Base-by-base conservation (phyloP, 1,284 basidiomycete genomes). In the Veloboletus limbatus region DNA sequence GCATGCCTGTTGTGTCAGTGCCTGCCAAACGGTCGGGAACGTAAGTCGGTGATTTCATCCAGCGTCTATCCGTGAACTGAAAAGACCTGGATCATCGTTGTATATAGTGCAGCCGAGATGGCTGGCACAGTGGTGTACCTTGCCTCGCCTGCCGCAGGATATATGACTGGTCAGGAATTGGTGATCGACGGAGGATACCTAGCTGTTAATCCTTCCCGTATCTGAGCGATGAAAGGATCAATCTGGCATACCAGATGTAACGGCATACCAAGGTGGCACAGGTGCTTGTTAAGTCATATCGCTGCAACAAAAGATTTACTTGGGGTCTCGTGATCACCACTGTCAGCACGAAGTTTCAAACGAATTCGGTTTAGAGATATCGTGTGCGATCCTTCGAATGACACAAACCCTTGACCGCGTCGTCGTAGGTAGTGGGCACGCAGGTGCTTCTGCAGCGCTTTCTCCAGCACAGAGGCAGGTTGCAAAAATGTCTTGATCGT, bases 51-150 rank as follows among this genome's bases (percentile, higher is more conserved):
- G 25, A 24, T 41, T 45, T 27, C 16, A 21, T 20, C 9, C 2
- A 24, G 9, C 20, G 0, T 31, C 4, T 14, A 24, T 13, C 5
- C 16, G 10, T 8, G 38, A 18, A 17, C 28, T 8, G 6, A 38
- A n/a, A n/a, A n/a, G n/a, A 24, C 28, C 24, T 48, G n/a, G n/a
- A n/a, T n/a, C 27, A 36, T 45, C 17, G 5, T n/a, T 42, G 10
- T n/a, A 24, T n/a, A n/a, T 44, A 88, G 85, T 24, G 78, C 73
- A 2, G 71, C 75, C 47, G 88, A 90, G 60, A 81, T 89, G 64
- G 85, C 82, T 10, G 87, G 82, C 9, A 85, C 85, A 6, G 85
- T 72, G 2, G 73, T 89, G 8, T 89, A 86, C 60, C 74, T 90
- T 10, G 81, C 76, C 3, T 88, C 86, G 6, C 75, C 71, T 17